Conservation (phyloP, 805 yeast species). For the Ogataea ganodermae region DNA sequence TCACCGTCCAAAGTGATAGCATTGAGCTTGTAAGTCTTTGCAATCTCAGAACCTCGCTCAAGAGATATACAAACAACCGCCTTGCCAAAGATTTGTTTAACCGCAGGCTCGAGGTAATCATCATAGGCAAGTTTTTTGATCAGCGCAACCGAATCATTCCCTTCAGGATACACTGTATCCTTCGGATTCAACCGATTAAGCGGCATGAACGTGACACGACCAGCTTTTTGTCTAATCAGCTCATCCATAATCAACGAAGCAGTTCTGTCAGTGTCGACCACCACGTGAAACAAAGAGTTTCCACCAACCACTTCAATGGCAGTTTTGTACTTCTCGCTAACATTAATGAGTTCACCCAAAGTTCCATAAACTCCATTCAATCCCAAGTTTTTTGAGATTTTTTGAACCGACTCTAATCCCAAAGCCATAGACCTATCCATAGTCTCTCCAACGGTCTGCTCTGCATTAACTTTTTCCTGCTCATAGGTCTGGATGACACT, state of each 20-base stretch:
- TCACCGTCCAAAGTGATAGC: constrained; percentile 94
- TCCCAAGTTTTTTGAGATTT: constrained; percentile 60
- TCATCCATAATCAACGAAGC: constrained; percentile 81
- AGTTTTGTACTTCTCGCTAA: constrained; percentile 76
- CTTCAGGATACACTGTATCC: constrained; percentile 57
- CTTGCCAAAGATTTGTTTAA: constrained; percentile 77
- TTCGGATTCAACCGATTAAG: constrained; percentile 61
- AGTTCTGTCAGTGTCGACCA: constrained; percentile 84
- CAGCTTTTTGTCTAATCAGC: constrained; percentile 65
- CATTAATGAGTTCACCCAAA: constrained; percentile 78
- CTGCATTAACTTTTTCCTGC: constrained; percentile 57
- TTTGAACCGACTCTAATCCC: constrained; percentile 70
- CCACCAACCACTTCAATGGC: constrained; percentile 94
- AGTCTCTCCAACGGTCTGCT: constrained; percentile 63
- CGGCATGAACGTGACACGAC: constrained; percentile 91
- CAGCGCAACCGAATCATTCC: constrained; percentile 72
- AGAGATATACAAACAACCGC: constrained; percentile 76
- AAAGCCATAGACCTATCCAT: constrained; percentile 70
- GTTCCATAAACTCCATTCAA: constrained; percentile 77
- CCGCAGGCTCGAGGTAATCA: constrained; percentile 59
- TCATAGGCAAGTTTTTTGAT: constrained; percentile 71
- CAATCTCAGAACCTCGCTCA: constrained; percentile 65
- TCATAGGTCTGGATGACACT: constrained; percentile 56
- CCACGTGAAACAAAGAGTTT: constrained; percentile 78
- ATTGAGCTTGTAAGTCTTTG: constrained; percentile 59